Conservation (phyloP, 306 rosid genomes). For the Fagus sylvatica region DNA sequence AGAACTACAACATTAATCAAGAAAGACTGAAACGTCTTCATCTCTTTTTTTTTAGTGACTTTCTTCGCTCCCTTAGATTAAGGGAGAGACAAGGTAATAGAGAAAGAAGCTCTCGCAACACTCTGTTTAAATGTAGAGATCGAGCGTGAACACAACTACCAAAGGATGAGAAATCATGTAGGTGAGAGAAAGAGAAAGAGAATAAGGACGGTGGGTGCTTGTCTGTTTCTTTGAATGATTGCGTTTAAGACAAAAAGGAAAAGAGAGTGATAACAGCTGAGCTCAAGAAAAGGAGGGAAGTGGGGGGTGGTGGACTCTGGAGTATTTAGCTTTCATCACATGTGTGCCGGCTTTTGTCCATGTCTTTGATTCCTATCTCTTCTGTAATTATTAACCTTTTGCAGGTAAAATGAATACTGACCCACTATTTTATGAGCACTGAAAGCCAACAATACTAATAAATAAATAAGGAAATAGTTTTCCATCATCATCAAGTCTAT, state of each 20-base stretch:
- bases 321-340: slow-evolving; percentile 31
- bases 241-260: slow-evolving; percentile 42
- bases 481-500: too few relatives aligned
- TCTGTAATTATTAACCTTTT: background rate
- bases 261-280: slow-evolving; percentile 9
- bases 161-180: background rate
- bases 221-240: slow-evolving; percentile 52
- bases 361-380: background rate
- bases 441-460: background rate
- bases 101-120: background rate
- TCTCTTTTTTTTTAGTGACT: slow-evolving; percentile 15
- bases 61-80: background rate
- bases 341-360: slow-evolving; percentile 13
- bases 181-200: slow-evolving; percentile 2
- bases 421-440: background rate
- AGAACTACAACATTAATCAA: slow-evolving; percentile 11
- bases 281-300: background rate
- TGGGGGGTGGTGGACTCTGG: too few relatives aligned
- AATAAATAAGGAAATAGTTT: too few relatives aligned
- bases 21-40: background rate
- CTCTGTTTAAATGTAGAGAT: background rate
- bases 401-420: background rate
- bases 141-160: too few relatives aligned
- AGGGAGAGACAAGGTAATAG: background rate
- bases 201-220: slow-evolving; percentile 43